Conservation (phyloP, 129 eudicot genomes). For the Lonicera japonica region DNA sequence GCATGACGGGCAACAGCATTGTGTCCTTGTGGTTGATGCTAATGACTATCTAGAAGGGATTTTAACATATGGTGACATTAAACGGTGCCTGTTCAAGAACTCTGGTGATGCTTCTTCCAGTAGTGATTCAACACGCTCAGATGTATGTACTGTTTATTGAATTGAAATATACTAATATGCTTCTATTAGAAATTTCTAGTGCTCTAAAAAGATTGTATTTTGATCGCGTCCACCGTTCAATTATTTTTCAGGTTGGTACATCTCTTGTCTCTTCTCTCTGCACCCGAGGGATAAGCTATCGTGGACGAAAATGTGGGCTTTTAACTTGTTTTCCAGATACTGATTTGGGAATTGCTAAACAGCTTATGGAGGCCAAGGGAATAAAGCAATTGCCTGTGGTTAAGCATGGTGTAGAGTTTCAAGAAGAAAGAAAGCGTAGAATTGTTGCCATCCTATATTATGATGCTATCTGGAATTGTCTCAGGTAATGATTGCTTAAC, state of each 20-base stretch:
- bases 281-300: slow-evolving; percentile 80
- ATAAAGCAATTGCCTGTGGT: slow-evolving; percentile 89
- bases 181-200: neutral
- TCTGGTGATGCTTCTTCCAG: slow-evolving; percentile 38
- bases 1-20: slow-evolving; percentile 66
- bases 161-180: neutral
- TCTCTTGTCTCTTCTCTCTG: slow-evolving; percentile 66
- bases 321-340: slow-evolving; percentile 96
- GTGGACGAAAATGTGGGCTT: slow-evolving; percentile 79
- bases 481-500: slow-evolving; percentile 51
- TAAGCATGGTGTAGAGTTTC: slow-evolving; percentile 50
- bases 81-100: slow-evolving; percentile 41
- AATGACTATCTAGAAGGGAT: slow-evolving; percentile 82
- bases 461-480: slow-evolving; percentile 58
- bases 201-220: neutral
- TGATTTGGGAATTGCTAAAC: slow-evolving; percentile 80
- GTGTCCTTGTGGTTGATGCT: slow-evolving; percentile 65
- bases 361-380: slow-evolving; percentile 93
- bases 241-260: slow-evolving; percentile 49
- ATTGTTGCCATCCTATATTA: slow-evolving; percentile 63
- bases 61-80: slow-evolving; percentile 76
- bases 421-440: slow-evolving; percentile 62
- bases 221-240: neutral
- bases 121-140: slow-evolving; percentile 37
- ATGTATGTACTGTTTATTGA: slow-evolving; percentile 37